A percentile compares a stretch with the other conserved stretches of the same genome.
Conservation (phyloP, 2,329 filamentous ascomycete species). For the Tolypocladium capitatum region DNA sequence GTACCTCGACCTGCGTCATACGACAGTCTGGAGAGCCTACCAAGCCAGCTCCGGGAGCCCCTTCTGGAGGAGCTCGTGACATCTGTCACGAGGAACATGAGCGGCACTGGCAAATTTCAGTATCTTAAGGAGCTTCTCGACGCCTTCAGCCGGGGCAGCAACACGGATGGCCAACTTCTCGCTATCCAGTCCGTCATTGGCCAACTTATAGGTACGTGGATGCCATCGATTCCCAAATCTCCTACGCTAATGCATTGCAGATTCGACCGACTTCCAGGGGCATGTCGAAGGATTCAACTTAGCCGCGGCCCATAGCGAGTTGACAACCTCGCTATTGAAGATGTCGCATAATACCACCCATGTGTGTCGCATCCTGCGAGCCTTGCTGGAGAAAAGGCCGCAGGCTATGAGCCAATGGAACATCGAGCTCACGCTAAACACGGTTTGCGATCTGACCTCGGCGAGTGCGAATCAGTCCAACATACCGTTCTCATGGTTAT, state of each 20-base stretch:
- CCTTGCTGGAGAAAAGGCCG: conserved; percentile 36
- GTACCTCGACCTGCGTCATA: conserved; percentile 21
- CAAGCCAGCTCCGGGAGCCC: conserved; percentile 14
- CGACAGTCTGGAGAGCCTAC: conserved; percentile 14
- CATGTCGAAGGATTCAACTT: conserved; percentile 22
- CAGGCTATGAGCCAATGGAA: conserved; percentile 44
- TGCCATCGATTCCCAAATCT: not conserved
- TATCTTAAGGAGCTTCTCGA: conserved; percentile 26
- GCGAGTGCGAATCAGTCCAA: conserved; percentile 14
- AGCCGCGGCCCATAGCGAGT: conserved; percentile 26
- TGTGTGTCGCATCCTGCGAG: conserved; percentile 26
- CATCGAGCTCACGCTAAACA: conserved; percentile 37
- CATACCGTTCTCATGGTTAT: conserved; percentile 32
- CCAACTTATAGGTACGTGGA: conserved; percentile 23
- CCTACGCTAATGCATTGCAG: conserved; percentile 9
- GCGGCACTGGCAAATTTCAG: conserved; percentile 16
- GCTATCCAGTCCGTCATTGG: conserved; percentile 29
- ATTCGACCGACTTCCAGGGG: conserved; percentile 13
- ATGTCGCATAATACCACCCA: conserved; percentile 20
- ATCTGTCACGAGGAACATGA: conserved; percentile 19
- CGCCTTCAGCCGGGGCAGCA: conserved; percentile 14
- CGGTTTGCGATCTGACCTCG: conserved; percentile 24
- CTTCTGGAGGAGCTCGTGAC: conserved; percentile 19
- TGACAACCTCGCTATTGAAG: conserved; percentile 22
- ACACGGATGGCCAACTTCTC: conserved; percentile 26